Base-by-base conservation (phyloP, 1,284 basidiomycete species). In the Neolentinus lepideus region DNA sequence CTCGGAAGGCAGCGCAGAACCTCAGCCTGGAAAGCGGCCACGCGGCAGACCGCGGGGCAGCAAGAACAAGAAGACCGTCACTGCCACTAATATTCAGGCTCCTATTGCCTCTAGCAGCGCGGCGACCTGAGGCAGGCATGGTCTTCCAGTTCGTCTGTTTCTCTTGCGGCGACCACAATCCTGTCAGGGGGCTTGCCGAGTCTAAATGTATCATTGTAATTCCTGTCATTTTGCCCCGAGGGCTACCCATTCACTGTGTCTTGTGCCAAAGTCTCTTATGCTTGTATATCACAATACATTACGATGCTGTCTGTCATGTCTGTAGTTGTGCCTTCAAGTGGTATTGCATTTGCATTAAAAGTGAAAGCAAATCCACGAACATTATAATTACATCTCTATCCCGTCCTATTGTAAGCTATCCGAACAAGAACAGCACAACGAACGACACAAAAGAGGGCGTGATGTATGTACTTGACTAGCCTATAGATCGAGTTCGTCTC, bases 1-100 rank as follows among this genome's bases (percentile, higher is more conserved):
- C 9, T 65, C 66, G 2, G 67, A 71, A 11, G 71, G 71, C 21
- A 54, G 61, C 10, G 51, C 58, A 2, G 68, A 69, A 24, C 65
- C 65, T 11, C 68, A 68, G 54, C 67, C 63, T 12, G 60, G 60
- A 10, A 76, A 76, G 63, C 70, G 74, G 26, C 73, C 74, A 25
- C 68, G 75, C 12, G 75, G 75, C 4, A 66, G 75, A 33, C 75
- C 75, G 48, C 74, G 73, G 62, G 75, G 75, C 29, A 76, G 73
- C 63, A 76, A 74, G 64, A 77, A 75, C 58, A 70, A 70, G 35
- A 69, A 66, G 55, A 9, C 26, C 1, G 46, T 12, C 11, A 8
- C 33, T n/a, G 51, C 47, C 11, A n/a, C 22, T 12, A 29, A 25
- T 25, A 24, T 11, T 11, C 47, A 50, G 24, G 9, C 47, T 12